Base-by-base conservation (phyloP, 108 stramenopile genomes). In the Skeletonema menzelii region DNA sequence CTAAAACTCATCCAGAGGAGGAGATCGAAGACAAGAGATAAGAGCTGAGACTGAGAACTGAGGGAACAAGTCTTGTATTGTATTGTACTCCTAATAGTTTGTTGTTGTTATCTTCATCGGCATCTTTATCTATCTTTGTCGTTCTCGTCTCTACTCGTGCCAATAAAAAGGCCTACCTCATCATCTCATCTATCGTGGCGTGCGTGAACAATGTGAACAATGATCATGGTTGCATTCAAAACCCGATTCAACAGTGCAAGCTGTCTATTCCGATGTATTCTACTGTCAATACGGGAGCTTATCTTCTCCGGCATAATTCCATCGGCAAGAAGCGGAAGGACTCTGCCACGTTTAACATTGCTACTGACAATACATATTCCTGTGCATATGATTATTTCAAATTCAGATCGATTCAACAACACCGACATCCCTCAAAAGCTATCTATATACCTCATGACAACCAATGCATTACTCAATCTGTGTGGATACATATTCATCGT, bases 401-500 rank as follows among this genome's bases (percentile, higher is more conserved):
- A 30, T 24, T 27, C 47, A 42, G 26, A 30, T 59, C 24, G 4
- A 34, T 34, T 69, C 32, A 34, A 22, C 32, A 56, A 27, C 32
- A 35, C 0, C 65, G 64, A 7, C 46, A 24, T 28, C 34, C 22
- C 67, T 70, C 34, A 12, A 35, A 42, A 53, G 49, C 17, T 53
- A 53, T 53, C 49, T 24, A 22, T 69, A 53, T 27, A 20, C 77
- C 0, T 31, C 74, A 49, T 68, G 7, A 12, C 35, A 53, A 80
- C 76, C 56, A 31, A 55, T 37, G 26, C 38, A 10, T 38, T 80
- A 1, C 66, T 59, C 61, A 56, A 61, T 14, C 58, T 73, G 13
- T 79, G 84, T 17, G 49, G 49, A 17, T 87, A 85, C 32, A 38
- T 57, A 19, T 40, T 87, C 27, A 72, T 87, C 19, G 17, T 80